Conservation (phyloP, 768 basidiomycete genomes). For the Mycena albidolilacea region DNA sequence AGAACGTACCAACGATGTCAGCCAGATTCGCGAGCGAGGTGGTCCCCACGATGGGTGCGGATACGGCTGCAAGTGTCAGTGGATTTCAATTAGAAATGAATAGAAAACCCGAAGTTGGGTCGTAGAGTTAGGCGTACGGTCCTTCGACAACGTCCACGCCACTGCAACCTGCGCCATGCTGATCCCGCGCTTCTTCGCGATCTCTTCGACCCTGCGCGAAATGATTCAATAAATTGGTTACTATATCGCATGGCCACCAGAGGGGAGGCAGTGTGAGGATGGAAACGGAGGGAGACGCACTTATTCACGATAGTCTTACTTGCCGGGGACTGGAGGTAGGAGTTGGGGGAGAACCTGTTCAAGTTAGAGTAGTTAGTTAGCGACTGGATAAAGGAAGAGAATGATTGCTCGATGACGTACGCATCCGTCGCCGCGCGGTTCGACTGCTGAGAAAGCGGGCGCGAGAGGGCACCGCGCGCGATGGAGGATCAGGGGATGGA, state of each 20-base stretch:
- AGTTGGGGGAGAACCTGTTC: not conserved
- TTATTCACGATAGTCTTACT: not conserved
- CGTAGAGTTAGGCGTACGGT: conserved; percentile 31
- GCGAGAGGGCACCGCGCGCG: conserved; percentile 51
- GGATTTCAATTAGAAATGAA: not conserved
- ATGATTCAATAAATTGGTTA: too few relatives aligned
- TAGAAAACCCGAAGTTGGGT: not conserved
- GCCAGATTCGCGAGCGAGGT: not conserved
- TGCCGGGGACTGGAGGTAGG: not conserved
- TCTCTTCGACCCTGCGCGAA: conserved; percentile 55
- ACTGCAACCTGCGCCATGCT: conserved; percentile 64
- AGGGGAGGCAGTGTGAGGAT: too few relatives aligned
- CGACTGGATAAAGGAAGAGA: too few relatives aligned
- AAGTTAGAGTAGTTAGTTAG: too few relatives aligned
- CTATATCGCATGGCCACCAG: not conserved
- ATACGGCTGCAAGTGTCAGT: not conserved
- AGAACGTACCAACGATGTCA: not conserved
- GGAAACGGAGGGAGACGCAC: too few relatives aligned
- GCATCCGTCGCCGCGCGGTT: conserved; percentile 39
- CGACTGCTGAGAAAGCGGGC: conserved; percentile 47
- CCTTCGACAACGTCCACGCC: conserved; percentile 60
- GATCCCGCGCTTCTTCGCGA: conserved; percentile 59
- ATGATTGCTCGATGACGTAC: too few relatives aligned
- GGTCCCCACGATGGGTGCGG: not conserved
- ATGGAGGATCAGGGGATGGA: conserved; percentile 58